phyloP scores from a whole-genome alignment of 306 rosid species.

The Benincasa hispida region DNA sequence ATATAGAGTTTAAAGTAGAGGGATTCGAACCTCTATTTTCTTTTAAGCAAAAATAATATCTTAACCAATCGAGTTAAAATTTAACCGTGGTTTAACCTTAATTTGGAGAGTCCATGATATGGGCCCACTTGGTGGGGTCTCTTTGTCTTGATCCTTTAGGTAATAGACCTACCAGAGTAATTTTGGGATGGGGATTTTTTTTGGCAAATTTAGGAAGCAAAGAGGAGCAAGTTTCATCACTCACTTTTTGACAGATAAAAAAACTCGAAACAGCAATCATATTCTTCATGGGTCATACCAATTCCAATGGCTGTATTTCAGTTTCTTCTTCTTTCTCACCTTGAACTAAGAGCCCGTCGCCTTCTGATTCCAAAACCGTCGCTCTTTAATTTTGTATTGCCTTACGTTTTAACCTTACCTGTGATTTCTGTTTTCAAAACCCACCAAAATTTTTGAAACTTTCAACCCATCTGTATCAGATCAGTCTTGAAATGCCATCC shows the following conservation, averaged over 20 bases:
- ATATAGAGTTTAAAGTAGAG: too few relatives aligned
- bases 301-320: neutral
- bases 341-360: neutral
- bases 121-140: neutral
- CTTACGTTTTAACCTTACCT: neutral
- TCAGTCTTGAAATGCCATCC: neutral
- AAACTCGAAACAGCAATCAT: conserved; percentile 8
- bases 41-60: too few relatives aligned
- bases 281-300: neutral
- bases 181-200: neutral
- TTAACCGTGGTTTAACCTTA: neutral
- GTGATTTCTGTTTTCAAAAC: neutral
- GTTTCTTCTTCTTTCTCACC: neutral
- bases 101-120: neutral
- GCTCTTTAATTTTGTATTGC: neutral
- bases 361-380: neutral
- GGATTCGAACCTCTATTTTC: too few relatives aligned
- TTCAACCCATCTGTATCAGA: neutral
- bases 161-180: neutral
- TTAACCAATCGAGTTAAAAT: too few relatives aligned
- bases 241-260: neutral
- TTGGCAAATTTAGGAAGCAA: neutral
- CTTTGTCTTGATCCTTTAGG: too few relatives aligned
- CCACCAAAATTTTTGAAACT: neutral
- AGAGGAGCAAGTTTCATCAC: neutral